phyloP scores from a whole-genome alignment of 2,329 filamentous ascomycete genomes.

The Dactylellina parvicollis region DNA sequence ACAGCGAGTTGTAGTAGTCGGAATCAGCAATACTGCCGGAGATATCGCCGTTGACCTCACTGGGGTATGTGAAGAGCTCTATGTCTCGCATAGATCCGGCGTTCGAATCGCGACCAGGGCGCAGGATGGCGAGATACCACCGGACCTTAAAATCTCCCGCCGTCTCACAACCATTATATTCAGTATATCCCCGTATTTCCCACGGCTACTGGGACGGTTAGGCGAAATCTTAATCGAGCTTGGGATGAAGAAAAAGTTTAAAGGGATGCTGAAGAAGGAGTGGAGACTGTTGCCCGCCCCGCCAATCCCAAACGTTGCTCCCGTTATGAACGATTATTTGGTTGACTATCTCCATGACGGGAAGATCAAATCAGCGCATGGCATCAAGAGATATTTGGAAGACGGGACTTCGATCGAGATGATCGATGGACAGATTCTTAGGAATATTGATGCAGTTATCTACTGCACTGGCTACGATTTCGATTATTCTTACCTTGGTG shows the following conservation, averaged over 20 bases:
- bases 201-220: conserved; percentile 29
- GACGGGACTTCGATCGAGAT: conserved; percentile 58
- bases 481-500: conserved; percentile 57
- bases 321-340: conserved; percentile 59
- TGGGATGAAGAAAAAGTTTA: conserved; percentile 46
- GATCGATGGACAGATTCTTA: conserved; percentile 58
- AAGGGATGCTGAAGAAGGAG: conserved; percentile 28
- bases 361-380: conserved; percentile 57
- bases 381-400: conserved; percentile 57
- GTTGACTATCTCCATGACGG: conserved; percentile 58
- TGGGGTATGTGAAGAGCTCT: conserved; percentile 15
- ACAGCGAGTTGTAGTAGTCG: conserved; percentile 55
- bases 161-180: conserved; percentile 50
- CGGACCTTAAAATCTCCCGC: conserved; percentile 56
- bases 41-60: conserved; percentile 56
- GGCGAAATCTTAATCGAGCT: conserved; percentile 43
- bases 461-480: conserved; percentile 61
- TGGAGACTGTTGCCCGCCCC: conserved; percentile 58
- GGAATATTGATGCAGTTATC: conserved; percentile 60
- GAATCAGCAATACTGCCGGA: conserved; percentile 58
- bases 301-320: conserved; percentile 58
- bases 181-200: conserved; percentile 35
- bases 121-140: conserved; percentile 47
- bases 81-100: conserved; percentile 22
- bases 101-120: not conserved